Conservation (phyloP, 2,329 filamentous ascomycete species). For the Sclerotinia borealis region DNA sequence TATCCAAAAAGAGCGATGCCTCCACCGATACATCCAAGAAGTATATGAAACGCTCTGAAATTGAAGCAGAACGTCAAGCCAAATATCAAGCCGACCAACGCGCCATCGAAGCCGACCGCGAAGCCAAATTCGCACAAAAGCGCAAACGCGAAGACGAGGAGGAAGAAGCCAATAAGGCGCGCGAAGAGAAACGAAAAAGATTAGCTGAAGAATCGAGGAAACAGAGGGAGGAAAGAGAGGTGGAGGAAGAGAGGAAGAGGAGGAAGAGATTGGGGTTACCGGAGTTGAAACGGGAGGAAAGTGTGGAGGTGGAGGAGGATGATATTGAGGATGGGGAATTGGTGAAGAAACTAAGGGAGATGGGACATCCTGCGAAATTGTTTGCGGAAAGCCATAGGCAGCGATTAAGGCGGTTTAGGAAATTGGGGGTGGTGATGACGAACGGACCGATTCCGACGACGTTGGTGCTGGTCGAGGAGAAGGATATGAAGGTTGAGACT, state of each 20-base stretch:
- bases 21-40: constrained; percentile 50
- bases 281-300: constrained; percentile 54
- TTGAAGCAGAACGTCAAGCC: constrained; percentile 75
- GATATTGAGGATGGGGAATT: constrained; percentile 70
- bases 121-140: constrained; percentile 66
- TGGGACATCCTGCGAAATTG: constrained; percentile 67
- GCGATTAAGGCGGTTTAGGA: constrained; percentile 64
- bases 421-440: constrained; percentile 54
- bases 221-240: constrained; percentile 65
- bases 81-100: constrained; percentile 79
- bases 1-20: constrained; percentile 67
- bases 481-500: constrained; percentile 76
- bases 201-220: constrained; percentile 74
- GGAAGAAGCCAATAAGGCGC: constrained; percentile 57
- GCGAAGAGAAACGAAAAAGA: constrained; percentile 75
- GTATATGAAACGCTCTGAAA: constrained; percentile 77
- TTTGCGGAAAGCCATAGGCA: constrained; percentile 76
- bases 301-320: constrained; percentile 44
- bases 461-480: constrained; percentile 71
- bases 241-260: constrained; percentile 63
- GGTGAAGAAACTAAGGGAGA: constrained; percentile 56
- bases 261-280: constrained; percentile 76
- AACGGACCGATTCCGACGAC: constrained; percentile 83
- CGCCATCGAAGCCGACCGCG: constrained; percentile 63
- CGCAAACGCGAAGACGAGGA: constrained; percentile 87